Percentiles rank a stretch among this genome's conserved stretches.
These are phyloP conservation scores for Tolypocladium ovalisporum DNA, from an alignment of 2,329 filamentous ascomycete genomes.

Conservation along the genomic window DNA sequence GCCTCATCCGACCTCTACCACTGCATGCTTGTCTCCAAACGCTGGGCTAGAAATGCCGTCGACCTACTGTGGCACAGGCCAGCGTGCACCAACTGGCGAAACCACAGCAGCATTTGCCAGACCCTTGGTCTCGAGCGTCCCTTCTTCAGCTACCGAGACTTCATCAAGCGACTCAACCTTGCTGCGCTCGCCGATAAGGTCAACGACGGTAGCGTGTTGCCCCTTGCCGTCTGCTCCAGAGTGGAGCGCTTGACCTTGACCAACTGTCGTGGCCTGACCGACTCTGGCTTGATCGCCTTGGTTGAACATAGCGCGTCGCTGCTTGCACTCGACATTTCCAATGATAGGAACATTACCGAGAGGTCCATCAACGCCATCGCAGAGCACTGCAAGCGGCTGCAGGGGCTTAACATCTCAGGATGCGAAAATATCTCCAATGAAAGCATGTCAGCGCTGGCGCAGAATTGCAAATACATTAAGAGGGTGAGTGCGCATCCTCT, in stretches of 20 bases:
- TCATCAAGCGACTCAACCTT: conserved; percentile 86
- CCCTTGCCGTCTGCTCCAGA: conserved; percentile 75
- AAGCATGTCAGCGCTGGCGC: conserved; percentile 69
- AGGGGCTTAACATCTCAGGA: conserved; percentile 85
- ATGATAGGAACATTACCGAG: conserved; percentile 75
- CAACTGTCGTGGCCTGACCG: conserved; percentile 75
- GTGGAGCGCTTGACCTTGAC: conserved; percentile 90
- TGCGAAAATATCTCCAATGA: conserved; percentile 80
- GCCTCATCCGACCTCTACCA: conserved; percentile 66
- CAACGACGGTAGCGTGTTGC: conserved; percentile 80
- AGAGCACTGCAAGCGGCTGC: conserved; percentile 70
- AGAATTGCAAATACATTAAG: conserved; percentile 79
- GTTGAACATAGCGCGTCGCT: conserved; percentile 70
- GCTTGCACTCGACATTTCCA: conserved; percentile 82
- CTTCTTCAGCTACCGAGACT: conserved; percentile 80
- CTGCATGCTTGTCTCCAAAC: conserved; percentile 89
- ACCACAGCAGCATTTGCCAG: conserved; percentile 68
- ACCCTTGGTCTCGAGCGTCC: conserved; percentile 63
- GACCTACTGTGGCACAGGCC: conserved; percentile 92
- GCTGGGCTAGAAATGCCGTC: conserved; percentile 87
- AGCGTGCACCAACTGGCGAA: conserved; percentile 76
- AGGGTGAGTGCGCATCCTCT: conserved; percentile 43
- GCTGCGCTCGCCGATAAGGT: conserved; percentile 64
- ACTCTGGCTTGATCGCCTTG: conserved; percentile 69
- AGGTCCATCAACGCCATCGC: conserved; percentile 68